phyloP scores from a whole-genome alignment of 164 flowering plant species.

The Vitis amurensis region DNA sequence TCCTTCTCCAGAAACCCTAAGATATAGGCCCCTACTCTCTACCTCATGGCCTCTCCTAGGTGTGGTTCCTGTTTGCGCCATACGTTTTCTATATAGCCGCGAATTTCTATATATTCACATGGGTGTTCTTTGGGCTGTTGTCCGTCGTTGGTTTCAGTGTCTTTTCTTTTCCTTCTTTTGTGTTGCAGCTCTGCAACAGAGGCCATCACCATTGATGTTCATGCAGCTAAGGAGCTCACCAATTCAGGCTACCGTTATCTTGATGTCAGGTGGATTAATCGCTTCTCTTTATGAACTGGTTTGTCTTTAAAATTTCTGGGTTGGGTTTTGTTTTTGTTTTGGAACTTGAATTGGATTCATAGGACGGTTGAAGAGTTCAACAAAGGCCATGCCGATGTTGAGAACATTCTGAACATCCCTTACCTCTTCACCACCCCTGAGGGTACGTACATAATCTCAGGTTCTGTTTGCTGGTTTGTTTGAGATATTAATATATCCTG shows the following conservation, averaged over 20 bases:
- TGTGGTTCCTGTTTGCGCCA: too few species aligned
- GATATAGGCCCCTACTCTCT: not conserved
- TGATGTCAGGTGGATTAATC: constrained; percentile 59
- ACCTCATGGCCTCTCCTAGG: constrained; percentile 8
- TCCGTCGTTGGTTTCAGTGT: constrained; percentile 1
- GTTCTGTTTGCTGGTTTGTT: not conserved
- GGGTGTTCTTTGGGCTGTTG: constrained; percentile 14
- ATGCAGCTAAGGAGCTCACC: constrained; percentile 50
- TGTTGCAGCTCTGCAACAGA: constrained; percentile 37
- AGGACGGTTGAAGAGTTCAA: constrained; percentile 86
- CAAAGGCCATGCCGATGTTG: constrained; percentile 56
- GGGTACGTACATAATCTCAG: constrained; percentile 32
- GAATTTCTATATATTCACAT: not conserved
- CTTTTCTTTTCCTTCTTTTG: constrained; percentile 17
- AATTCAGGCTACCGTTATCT: constrained; percentile 58
- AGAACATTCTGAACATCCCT: constrained; percentile 57
- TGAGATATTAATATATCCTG: not conserved
- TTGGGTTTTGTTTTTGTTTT: not conserved
- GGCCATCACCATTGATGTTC: constrained; percentile 65
- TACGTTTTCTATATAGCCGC: too few species aligned
- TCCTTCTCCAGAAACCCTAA: constrained; percentile 18
- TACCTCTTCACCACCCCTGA: constrained; percentile 66
- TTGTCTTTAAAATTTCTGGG: not conserved
- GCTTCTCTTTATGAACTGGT: not conserved
- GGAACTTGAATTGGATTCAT: not conserved